Base-by-base conservation (phyloP, 2,329 filamentous ascomycete species). In the Colletotrichum karsti region DNA sequence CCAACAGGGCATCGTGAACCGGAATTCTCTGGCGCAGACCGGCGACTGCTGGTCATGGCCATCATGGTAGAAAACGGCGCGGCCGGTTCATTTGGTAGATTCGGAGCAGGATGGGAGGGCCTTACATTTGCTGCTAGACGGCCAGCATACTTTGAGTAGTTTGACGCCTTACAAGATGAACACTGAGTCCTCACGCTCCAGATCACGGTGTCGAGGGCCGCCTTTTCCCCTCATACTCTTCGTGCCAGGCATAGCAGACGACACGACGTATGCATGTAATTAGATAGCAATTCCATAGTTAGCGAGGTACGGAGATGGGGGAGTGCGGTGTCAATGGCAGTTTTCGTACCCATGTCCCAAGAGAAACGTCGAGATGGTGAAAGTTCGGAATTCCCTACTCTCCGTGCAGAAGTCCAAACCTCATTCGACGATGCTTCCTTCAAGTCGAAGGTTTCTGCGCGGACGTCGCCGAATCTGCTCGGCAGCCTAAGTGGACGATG, bases 141-240 rank as follows among this genome's bases (percentile, higher is more conserved):
- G 44, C 60, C 60, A 67, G 64, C 64, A 67, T 59, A 48, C 64
- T 64, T 64, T 67, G 64, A 67, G 60, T 67, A 67, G 64, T 67
- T 64, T 58, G 64, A 67, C 44, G 64, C 64, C 64, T 64, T 65
- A 67, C 64, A 65, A 67, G 53, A 67, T 67, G 60, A 67, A 67
- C 64, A 67, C 53, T 58, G 53, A 67, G 60, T 64, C 46, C 46
- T 65, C 46, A 41, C 58, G 58, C 53, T 63, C 37, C 59, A 33
- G 12, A 58, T 9, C 51, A 53, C 48, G 53, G 60, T 65, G 35
- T 59, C 53, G 20, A 44, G 64, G 64, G 26, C 59, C 26, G 18
- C 35, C 33, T 13, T 33, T n/a, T 44, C 28, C 46, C 35, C 22
- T 48, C 20, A 26, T 58, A 24, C 39, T 48, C 41, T 54, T 44